Evolutionary conservation across 108 stramenopile genomes (phyloP).

Genomic region (Parietichytrium sp.): DNA sequence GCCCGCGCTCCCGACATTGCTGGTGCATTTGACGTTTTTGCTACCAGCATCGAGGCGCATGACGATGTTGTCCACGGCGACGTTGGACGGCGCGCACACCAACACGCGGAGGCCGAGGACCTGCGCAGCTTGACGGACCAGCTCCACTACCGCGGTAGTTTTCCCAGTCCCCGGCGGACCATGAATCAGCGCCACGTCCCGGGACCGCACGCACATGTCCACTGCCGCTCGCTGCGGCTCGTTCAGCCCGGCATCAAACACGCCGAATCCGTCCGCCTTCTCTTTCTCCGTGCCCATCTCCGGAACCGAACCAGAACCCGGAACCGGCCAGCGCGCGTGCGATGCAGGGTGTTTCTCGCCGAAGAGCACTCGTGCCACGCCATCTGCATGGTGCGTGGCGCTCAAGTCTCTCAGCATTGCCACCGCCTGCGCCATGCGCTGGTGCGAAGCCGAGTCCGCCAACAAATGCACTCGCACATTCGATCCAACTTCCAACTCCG

Average conservation of each 20-base stretch:
- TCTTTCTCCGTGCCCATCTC: too few species aligned
- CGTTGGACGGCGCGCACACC: slow-evolving; percentile 95
- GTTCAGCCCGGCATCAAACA: slow-evolving; percentile 6
- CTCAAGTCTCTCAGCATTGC: not conserved
- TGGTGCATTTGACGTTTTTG: not conserved
- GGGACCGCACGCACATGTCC: not conserved
- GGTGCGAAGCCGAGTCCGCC: not conserved
- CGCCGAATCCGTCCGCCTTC: not conserved
- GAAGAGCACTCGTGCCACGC: not conserved
- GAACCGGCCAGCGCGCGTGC: not conserved
- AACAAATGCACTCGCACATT: too few species aligned
- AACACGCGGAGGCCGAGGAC: slow-evolving; percentile 71
- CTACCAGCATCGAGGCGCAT: slow-evolving; percentile 66
- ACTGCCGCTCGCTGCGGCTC: not conserved
- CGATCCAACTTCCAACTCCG: too few species aligned
- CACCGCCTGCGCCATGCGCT: not conserved
- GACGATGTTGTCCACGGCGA: slow-evolving; percentile 94
- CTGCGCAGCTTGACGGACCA: slow-evolving; percentile 79
- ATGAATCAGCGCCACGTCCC: slow-evolving; percentile 55
- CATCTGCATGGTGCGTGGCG: not conserved
- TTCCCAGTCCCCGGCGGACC: slow-evolving; percentile 68
- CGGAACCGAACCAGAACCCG: too few species aligned
- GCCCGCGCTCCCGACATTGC: not conserved
- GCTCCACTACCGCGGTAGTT: slow-evolving; percentile 68
- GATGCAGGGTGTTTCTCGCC: not conserved